Evolutionary conservation across 495 filamentous ascomycete species (phyloP), one percentile per base, ranked within the genome.

Genomic region (Penicillium coprophilum): DNA sequence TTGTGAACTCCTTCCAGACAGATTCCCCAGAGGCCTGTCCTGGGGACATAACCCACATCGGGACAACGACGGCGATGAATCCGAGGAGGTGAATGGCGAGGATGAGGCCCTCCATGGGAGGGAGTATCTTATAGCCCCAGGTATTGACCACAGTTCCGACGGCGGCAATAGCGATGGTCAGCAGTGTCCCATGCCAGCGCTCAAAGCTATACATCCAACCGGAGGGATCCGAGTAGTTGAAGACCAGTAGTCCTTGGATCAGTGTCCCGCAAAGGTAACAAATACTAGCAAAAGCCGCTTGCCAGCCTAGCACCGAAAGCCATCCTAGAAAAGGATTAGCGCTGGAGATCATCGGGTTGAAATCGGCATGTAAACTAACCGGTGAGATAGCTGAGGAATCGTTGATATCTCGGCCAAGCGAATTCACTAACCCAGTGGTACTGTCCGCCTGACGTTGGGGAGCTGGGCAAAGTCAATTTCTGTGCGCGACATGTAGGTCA

Each of bases 381-480:
- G 23, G 69, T 73, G 11, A 74, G 55, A 56, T 81, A 82, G 34
- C 73, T 78, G 40, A 79, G 57, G 20, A 70, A 65, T 17, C 75
- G 75, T 61, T 80, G 77, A 36, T 53, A 75, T 49, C 65, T 47
- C 31, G 71, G 68, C 6, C 73, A 56, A 67, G 78, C 61, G 71
- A 79, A 56, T 66, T 69, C 66, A 49, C 66, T 73, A 6, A 77
- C 74, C 79, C 79, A 81, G 60, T 77, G 77, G 50, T 81, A 81
- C 56, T 80, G 77, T 15, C 78, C 77, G 11, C 70, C 76, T 0
- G 69, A 65, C 1, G 75, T 79, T 20, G 77, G 76, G 5, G 75
- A 66, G 46, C 69, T 71, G 28, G 28, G 48, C 7, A 7, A 40
- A 23, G 47, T 50, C 28, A 51, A 49, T 49, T 7, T 45, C 13